phyloP scores from a whole-genome alignment of 2,329 filamentous ascomycete species.

The Apiospora hydei region DNA sequence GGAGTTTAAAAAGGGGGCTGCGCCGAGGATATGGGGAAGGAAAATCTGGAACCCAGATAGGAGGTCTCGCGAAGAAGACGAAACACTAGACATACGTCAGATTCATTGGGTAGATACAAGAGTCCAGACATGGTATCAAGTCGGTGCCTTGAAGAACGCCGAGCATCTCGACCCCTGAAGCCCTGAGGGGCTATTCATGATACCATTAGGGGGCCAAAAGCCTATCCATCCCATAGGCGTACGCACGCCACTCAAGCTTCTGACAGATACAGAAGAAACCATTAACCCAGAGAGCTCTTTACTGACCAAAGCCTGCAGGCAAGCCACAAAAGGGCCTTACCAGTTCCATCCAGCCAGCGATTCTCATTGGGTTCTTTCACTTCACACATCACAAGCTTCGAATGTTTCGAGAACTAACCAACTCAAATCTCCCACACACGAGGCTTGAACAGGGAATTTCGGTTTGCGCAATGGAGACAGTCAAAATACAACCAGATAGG shows the following conservation, averaged over 20 bases:
- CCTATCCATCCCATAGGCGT: neutral
- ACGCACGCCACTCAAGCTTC: neutral
- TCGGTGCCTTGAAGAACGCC: too few species aligned
- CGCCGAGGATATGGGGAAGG: neutral
- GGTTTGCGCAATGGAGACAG: neutral
- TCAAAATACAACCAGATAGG: constrained; percentile 18
- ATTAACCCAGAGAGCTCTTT: neutral
- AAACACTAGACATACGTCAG: too few species aligned
- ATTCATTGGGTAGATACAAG: too few species aligned
- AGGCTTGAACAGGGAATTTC: neutral
- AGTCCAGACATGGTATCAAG: too few species aligned
- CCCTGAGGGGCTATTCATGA: neutral
- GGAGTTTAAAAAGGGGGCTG: neutral
- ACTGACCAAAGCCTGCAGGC: neutral
- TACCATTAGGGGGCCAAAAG: neutral
- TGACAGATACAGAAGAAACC: too few species aligned
- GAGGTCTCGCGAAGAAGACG: too few species aligned
- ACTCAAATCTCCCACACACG: neutral
- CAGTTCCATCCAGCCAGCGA: neutral
- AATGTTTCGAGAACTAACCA: neutral
- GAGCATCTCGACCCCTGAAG: neutral
- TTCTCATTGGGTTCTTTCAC: neutral
- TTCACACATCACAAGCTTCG: neutral
- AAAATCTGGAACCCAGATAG: too few species aligned
- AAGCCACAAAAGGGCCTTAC: neutral